A percentile compares a stretch with the other conserved stretches of the same genome.
Evolutionary conservation across 1,284 basidiomycete genomes (phyloP).

Genomic region (Erythrobasidium hasegawianum): DNA sequence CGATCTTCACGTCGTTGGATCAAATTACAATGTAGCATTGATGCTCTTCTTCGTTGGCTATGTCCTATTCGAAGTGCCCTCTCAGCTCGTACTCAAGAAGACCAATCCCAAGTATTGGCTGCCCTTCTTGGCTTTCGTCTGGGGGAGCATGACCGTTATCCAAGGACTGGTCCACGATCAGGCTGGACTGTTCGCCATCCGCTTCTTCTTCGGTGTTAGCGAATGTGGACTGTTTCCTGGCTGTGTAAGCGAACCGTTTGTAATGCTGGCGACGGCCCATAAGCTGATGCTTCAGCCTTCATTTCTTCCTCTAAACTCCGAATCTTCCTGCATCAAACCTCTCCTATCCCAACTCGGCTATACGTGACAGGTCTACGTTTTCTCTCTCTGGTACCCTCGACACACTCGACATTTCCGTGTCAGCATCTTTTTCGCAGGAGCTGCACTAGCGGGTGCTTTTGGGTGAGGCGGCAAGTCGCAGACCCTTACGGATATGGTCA

Average conservation of each 20-base stretch:
- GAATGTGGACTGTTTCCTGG: slow-evolving; percentile 36
- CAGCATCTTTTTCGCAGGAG: slow-evolving; percentile 59
- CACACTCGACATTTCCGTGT: slow-evolving; percentile 60
- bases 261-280: not conserved
- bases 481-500: not conserved
- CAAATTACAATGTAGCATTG: slow-evolving; percentile 16
- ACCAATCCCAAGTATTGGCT: slow-evolving; percentile 61
- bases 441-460: slow-evolving; percentile 52
- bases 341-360: too few species aligned
- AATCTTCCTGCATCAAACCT: too few species aligned
- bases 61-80: slow-evolving; percentile 10
- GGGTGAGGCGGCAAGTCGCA: slow-evolving; percentile 50
- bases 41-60: slow-evolving; percentile 26
- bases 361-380: slow-evolving; percentile 57
- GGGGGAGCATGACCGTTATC: slow-evolving; percentile 60
- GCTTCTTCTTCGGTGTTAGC: slow-evolving; percentile 45
- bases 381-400: slow-evolving; percentile 62
- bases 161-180: slow-evolving; percentile 60
- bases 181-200: slow-evolving; percentile 56
- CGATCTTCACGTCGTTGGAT: slow-evolving; percentile 7
- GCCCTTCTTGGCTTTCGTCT: slow-evolving; percentile 58
- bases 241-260: not conserved
- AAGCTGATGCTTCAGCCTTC: too few species aligned
- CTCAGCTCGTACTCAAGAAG: slow-evolving; percentile 52
- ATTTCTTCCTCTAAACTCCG: too few species aligned